phyloP scores from a whole-genome alignment of 1,139 yeast species.

The Taphrina sp. region DNA sequence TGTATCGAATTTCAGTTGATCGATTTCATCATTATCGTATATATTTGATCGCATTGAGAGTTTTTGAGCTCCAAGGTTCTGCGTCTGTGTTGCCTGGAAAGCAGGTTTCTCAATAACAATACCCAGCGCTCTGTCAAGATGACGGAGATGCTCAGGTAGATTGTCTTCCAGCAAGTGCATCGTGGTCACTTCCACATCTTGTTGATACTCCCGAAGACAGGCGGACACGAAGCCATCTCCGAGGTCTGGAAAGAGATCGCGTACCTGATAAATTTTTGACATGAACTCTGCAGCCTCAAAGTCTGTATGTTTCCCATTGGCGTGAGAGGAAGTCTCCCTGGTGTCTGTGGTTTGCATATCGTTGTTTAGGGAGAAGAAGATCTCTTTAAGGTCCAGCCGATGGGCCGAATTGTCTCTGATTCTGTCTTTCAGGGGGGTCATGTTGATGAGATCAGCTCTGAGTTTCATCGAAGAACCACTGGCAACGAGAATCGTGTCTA shows the following conservation, averaged over 20 bases:
- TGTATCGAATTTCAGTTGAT: constrained; percentile 1
- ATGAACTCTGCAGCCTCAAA: constrained; percentile 9
- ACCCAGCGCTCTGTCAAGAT: constrained; percentile 1
- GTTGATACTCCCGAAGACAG: constrained; percentile 4
- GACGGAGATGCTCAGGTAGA: constrained; percentile 2
- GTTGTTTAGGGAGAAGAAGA: no score
- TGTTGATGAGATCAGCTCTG: neutral
- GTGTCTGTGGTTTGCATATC: neutral
- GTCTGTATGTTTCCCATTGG: neutral
- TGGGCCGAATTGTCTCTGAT: neutral
- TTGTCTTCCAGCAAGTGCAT: constrained; percentile 21
- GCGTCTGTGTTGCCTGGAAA: neutral
- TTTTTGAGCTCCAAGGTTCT: neutral
- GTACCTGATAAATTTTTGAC: constrained; percentile 18
- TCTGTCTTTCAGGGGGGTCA: neutral
- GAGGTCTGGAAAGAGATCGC: constrained; percentile 25
- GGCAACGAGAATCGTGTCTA: neutral
- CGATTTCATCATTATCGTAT: constrained; percentile 14
- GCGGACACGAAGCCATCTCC: constrained; percentile 24
- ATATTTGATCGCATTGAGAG: neutral
- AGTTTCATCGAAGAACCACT: neutral
- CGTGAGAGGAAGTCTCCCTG: neutral
- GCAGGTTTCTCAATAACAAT: constrained; percentile 1
- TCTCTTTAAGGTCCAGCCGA: neutral
- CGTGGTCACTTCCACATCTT: constrained; percentile 14